Base-by-base conservation (phyloP, 805 yeast species). In the Phaffomyces opuntiae region DNA sequence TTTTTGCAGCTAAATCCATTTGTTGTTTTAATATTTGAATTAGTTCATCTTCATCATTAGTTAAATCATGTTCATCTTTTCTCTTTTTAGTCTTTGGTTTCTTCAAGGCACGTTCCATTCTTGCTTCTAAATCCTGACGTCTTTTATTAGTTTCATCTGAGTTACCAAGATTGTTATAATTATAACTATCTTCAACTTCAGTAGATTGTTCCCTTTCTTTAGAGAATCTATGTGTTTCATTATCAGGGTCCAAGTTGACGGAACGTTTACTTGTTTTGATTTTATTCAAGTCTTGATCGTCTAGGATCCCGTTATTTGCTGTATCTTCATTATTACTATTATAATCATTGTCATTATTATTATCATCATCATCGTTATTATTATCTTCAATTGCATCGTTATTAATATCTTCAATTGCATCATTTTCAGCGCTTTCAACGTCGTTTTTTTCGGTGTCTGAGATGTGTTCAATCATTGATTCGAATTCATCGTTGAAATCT, bases 11-110 rank as follows among this genome's bases (percentile, higher is more conserved):
- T 53, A 80, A 77, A 57, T 89, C 86, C 99, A 93, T 93, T 64
- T 79, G 80, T 56, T 84, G 89, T 53, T 95, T 87, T 54, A 93
- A 73, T 50, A 75, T 75, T 44, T 87, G 80, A 52, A 93, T 87
- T 49, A 78, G 77, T 60, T 90, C 97, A 71, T 93, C 99, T 62
- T 90, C 95, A 83, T 87, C 84, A 59, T 88, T 83, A 62, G 95
- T 98, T 53, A 93, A 69, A 67, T 93, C 99, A 60, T 88, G 96
- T 56, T 93, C 98, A 56, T 86, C 91, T 41, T 84, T 79, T 63
- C 74, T 73, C 57, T 75, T 78, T 56, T 84, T 80, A 51, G 75
- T 74, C 17, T 75, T 73, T 19, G 83, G 75, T 50, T 73, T 70
- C 63, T 86, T 87, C 50, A 91, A 66, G 1, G 95, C 83, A 37